Percentiles rank a stretch among this genome's conserved stretches.
Conservation (phyloP, 805 yeast genomes). For the Nakazawaea sp. region DNA sequence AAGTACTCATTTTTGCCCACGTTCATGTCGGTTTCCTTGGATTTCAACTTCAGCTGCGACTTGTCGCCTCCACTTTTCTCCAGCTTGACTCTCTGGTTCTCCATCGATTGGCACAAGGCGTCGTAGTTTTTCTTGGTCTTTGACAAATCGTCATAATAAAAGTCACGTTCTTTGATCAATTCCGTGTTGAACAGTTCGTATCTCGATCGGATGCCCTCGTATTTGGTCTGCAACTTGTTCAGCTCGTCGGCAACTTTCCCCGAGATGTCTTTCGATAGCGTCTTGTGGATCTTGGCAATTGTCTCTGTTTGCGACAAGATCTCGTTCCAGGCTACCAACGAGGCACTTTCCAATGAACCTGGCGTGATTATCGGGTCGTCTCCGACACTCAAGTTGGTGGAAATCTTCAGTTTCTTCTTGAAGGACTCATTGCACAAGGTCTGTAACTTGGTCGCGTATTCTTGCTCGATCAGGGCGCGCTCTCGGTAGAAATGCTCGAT, state of each 20-base stretch:
- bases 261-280: conserved; percentile 54
- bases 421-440: conserved; percentile 62
- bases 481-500: conserved; percentile 80
- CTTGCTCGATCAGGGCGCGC: conserved; percentile 75
- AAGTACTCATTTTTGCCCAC: conserved; percentile 79
- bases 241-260: conserved; percentile 58
- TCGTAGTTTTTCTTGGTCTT: conserved; percentile 77
- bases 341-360: conserved; percentile 86
- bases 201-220: conserved; percentile 45
- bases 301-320: conserved; percentile 77
- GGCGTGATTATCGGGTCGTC: conserved; percentile 89
- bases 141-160: conserved; percentile 47
- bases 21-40: conserved; percentile 77
- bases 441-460: conserved; percentile 64
- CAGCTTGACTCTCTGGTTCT: conserved; percentile 66
- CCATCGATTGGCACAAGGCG: conserved; percentile 72
- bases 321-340: conserved; percentile 86
- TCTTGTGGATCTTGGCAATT: conserved; percentile 58
- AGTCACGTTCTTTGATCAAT: conserved; percentile 39
- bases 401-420: conserved; percentile 64
- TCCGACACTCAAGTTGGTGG: conserved; percentile 77
- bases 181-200: conserved; percentile 58
- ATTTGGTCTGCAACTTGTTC: conserved; percentile 41
- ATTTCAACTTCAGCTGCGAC: conserved; percentile 44
- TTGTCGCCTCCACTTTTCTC: conserved; percentile 49